Evolutionary conservation across 495 filamentous ascomycete genomes (phyloP), one percentile per base, ranked within the genome.

Genomic region (Lasiosphaeriaceae sp.): DNA sequence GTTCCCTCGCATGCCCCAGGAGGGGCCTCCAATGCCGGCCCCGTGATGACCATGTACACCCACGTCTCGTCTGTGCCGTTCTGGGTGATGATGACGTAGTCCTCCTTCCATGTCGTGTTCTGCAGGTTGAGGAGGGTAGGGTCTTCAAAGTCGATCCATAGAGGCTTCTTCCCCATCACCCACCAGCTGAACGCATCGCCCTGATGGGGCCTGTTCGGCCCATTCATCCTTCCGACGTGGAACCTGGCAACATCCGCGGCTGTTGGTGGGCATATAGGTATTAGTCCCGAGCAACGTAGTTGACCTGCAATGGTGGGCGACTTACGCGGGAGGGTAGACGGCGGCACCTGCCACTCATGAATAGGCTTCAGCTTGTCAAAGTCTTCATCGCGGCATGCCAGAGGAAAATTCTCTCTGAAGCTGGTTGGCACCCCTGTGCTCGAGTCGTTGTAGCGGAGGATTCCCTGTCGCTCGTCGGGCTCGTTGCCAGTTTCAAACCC

Each of bases 121-220:
- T 17, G 1, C 19, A 52, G 21, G 16, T 20, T 2, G 20, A 61
- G 50, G 22, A 61, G 39, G 2, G 72, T 70, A 9, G 74, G 74
- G 37, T 75, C 62, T 4, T 55, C 65, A 72, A 76, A 82, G 45
- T 80, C 61, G 7, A 72, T 52, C 11, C 64, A 57, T 26, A 79
- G 62, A 19, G 58, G 58, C 20, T 47, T 31, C 0, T 37, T 26
- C 19, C 52, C 35, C 54, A 57, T 52, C 17, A 19, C 52, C 54
- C 58, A 57, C 6, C 58, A 41, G n/a, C 47, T 19, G 3, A 43
- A 43, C 1, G 8, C 16, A 12, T 43, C 39, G 12, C 47, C 45
- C 14, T 16, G 21, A 17, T 43, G 7, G 9, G 39, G 39, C 39
- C 39, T 6, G 14, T 14, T 17, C 14, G 39, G 14, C 9, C 39